Percentiles rank a stretch among this genome's conserved stretches.
phyloP scores from a whole-genome alignment of 352 stramenopile species.

The Phytophthora podocarpi region DNA sequence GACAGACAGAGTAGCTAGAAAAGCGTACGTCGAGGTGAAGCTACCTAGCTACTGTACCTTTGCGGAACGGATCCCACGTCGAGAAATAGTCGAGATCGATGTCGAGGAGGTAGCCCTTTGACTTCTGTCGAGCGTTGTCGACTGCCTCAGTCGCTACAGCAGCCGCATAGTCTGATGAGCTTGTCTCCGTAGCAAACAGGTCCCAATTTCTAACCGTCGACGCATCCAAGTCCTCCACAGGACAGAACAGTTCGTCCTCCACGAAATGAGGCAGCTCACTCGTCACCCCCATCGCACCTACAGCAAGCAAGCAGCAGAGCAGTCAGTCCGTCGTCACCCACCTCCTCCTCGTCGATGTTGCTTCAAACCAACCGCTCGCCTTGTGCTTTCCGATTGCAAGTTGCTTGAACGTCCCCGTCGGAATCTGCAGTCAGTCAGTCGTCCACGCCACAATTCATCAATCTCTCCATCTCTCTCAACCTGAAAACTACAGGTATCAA shows the following conservation, averaged over 20 bases:
- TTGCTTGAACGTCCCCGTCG: constrained; percentile 32
- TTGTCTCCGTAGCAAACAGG: constrained; percentile 42
- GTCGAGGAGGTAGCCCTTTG: constrained; percentile 72
- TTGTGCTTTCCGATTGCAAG: constrained; percentile 50
- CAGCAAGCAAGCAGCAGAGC: not conserved
- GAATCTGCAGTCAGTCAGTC: constrained; percentile 32
- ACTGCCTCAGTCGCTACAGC: constrained; percentile 25
- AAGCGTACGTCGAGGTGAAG: not conserved
- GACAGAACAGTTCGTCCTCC: constrained; percentile 68
- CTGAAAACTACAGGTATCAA: too few species aligned
- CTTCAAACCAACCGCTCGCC: constrained; percentile 38
- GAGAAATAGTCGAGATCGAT: constrained; percentile 93
- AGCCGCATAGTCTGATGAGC: not conserved
- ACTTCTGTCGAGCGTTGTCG: constrained; percentile 17
- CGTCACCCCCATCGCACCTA: constrained; percentile 55
- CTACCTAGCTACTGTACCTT: constrained; percentile 44
- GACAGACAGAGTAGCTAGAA: not conserved
- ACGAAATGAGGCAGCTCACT: constrained; percentile 71
- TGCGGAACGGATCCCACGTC: constrained; percentile 85
- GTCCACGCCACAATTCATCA: not conserved
- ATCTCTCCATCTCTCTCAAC: too few species aligned
- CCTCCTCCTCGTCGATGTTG: not conserved
- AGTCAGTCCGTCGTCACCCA: not conserved
- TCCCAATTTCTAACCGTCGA: constrained; percentile 39
- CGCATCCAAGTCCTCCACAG: constrained; percentile 36